These are phyloP conservation scores for Amanita rimosa DNA, from an alignment of 768 basidiomycete species.

Conservation along the genomic window DNA sequence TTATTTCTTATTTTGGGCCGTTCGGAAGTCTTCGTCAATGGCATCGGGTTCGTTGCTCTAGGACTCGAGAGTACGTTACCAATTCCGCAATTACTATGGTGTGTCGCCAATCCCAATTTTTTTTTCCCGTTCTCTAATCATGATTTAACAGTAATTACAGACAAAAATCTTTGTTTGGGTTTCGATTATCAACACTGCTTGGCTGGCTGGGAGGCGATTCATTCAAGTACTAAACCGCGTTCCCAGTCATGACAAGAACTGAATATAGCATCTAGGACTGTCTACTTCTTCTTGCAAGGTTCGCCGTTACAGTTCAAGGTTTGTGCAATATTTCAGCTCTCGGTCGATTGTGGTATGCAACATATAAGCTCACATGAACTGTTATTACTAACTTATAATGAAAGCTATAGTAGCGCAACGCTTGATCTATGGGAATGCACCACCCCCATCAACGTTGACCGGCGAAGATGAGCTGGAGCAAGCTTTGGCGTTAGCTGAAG, in stretches of 20 bases:
- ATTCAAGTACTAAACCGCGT: conserved; percentile 53
- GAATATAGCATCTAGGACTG: conserved; percentile 33
- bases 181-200: conserved; percentile 69
- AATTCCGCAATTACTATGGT: conserved; percentile 77
- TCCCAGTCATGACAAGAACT: background rate
- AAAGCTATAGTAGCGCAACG: conserved; percentile 66
- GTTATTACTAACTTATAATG: conserved; percentile 2
- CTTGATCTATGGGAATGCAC: conserved; percentile 58
- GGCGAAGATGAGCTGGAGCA: conserved; percentile 67
- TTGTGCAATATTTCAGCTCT: conserved; percentile 77
- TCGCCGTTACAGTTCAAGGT: conserved; percentile 75
- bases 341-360: conserved; percentile 60
- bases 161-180: conserved; percentile 73
- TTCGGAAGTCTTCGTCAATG: conserved; percentile 43
- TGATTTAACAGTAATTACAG: conserved; percentile 54
- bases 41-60: conserved; percentile 67
- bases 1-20: conserved; percentile 65
- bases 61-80: conserved; percentile 84
- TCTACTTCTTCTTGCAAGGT: conserved; percentile 67
- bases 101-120: conserved; percentile 4
- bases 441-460: conserved; percentile 39
- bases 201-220: conserved; percentile 81
- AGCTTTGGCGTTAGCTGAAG: conserved; percentile 56
- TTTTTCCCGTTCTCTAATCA: background rate
- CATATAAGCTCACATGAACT: conserved; percentile 6